Base-by-base conservation (phyloP, 345 rosid species). In the Turritis glabra region DNA sequence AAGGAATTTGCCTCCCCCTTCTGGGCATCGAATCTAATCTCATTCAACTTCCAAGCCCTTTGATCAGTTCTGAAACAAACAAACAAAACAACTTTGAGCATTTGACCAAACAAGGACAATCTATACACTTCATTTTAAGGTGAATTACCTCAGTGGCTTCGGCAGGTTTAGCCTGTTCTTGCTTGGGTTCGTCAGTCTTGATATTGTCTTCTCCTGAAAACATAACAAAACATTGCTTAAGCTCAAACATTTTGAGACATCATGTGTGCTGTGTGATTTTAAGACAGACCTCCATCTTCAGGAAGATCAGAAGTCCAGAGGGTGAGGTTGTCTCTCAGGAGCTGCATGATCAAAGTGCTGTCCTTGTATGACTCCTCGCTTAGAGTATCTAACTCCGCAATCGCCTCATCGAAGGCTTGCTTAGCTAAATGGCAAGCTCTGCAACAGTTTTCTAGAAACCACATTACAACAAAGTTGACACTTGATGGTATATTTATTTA, bases 241-340 rank as follows among this genome's bases (percentile, higher is more conserved):
- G 9, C 55, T 67, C 7, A 25, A 21, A 26, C 5, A 7, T 8
- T 62, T 25, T 9, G 5, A 41, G 37, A 25, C 10, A 41, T 41
- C 52, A 62, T 9, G 52, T 11, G 2, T 7, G 25, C 0, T 48
- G 18, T 65, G 37, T 64, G 33, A 40, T 19, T 29, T 46, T 64
- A 2, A 48, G 67, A 77, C 77, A 7, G 74, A 91, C 97, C 97
- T 87, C 97, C 97, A 80, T 95, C 97, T 83, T 95, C 97, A 71
- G 99, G 99, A 84, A 95, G 89, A 82, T 95, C 99, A 71, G 97
- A 90, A 77, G 99, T 95, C 99, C 97, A 95, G 54, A 95, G 92
- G 23, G 99, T 92, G 82, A 95, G 99, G 80, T 95, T 95, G 67
- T 95, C 99, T 88, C 97, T 90, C 44, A 95, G 81, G 65, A 95